Conservation (phyloP, 2,329 filamentous ascomycete species). For the Thermothelomyces thermophilus region DNA sequence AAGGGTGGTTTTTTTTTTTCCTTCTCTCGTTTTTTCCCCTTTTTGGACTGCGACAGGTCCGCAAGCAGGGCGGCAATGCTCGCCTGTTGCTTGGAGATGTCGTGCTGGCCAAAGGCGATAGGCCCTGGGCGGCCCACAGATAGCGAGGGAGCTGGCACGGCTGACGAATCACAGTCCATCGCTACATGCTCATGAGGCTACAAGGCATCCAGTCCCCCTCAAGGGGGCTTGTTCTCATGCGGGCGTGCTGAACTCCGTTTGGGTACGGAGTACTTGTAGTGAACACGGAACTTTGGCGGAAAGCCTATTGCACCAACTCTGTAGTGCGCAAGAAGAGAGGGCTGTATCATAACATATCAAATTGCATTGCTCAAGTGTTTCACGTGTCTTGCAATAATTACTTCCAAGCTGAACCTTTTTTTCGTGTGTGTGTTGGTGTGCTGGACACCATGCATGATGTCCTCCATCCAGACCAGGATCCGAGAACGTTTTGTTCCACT, state of each 20-base stretch:
- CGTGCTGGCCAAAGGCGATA: slow-evolving; percentile 21
- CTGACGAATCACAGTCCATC: slow-evolving; percentile 28
- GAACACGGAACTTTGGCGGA: too few species aligned
- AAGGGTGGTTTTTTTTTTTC: background rate
- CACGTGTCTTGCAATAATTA: too few species aligned
- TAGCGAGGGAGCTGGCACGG: slow-evolving; percentile 4
- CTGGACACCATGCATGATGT: too few species aligned
- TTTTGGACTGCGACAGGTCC: slow-evolving; percentile 13
- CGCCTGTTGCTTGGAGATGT: slow-evolving; percentile 17
- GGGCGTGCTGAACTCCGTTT: background rate
- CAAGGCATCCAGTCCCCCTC: slow-evolving; percentile 32
- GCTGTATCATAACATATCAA: too few species aligned
- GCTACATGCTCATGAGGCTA: slow-evolving; percentile 30
- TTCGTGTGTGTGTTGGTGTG: too few species aligned
- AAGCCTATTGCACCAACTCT: too few species aligned
- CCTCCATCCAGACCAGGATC: too few species aligned
- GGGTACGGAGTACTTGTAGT: too few species aligned
- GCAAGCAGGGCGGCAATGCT: slow-evolving; percentile 20
- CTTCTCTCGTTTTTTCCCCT: background rate
- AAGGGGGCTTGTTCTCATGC: background rate
- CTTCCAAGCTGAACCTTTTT: too few species aligned
- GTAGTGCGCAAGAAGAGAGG: too few species aligned
- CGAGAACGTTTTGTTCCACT: too few species aligned
- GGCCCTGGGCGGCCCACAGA: slow-evolving; percentile 10
- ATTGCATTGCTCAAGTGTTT: too few species aligned